phyloP scores from a whole-genome alignment of 768 basidiomycete genomes.

The Scleroderma citrinum region DNA sequence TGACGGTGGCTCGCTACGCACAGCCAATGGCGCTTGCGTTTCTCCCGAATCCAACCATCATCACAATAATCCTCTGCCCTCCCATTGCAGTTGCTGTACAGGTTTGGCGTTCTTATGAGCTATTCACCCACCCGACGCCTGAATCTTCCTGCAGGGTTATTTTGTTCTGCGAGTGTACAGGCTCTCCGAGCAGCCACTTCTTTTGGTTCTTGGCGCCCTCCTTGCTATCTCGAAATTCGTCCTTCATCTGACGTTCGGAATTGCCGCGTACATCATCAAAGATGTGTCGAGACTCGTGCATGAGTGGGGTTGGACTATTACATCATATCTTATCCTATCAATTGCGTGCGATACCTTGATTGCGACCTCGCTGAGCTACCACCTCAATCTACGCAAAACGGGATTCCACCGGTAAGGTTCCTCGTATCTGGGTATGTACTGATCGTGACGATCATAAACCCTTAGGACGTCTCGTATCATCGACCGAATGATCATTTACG shows the following conservation, averaged over 20 bases:
- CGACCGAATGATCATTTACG: background rate
- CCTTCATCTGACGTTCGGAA: background rate
- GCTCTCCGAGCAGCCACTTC: background rate
- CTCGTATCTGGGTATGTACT: background rate
- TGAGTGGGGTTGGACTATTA: background rate
- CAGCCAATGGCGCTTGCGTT: background rate
- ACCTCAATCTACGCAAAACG: background rate
- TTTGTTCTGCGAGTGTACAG: slow-evolving; percentile 1
- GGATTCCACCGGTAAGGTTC: background rate
- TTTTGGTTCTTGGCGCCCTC: background rate
- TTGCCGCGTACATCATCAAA: background rate
- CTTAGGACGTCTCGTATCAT: background rate
- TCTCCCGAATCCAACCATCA: background rate
- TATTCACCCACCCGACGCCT: background rate
- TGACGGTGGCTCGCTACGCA: background rate
- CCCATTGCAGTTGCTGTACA: background rate
- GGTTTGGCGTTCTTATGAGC: background rate
- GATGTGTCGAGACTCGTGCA: background rate
- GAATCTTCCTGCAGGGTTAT: background rate
- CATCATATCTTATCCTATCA: background rate
- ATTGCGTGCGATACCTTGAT: background rate
- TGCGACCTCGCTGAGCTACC: background rate
- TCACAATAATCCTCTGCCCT: background rate
- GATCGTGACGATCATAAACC: background rate
- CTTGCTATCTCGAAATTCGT: background rate